Evolutionary conservation across 2,329 filamentous ascomycete species (phyloP).

Genomic region (Rhytidhysteron rufulum): DNA sequence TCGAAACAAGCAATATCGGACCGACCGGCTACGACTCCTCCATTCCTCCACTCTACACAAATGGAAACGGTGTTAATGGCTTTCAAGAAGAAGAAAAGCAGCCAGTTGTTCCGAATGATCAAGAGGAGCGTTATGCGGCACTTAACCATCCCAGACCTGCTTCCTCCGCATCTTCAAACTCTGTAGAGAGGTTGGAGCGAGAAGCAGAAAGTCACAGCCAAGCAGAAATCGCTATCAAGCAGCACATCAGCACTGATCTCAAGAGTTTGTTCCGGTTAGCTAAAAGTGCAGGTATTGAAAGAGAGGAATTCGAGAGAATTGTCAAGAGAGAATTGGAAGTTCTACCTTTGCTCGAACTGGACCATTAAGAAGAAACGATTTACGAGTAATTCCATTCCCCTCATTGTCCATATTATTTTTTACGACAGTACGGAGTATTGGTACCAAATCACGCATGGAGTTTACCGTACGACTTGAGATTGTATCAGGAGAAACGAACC

Average conservation of each 20-base stretch:
- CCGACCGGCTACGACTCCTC: slow-evolving; percentile 31
- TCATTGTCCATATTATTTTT: no score
- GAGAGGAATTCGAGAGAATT: slow-evolving; percentile 70
- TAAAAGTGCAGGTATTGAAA: slow-evolving; percentile 66
- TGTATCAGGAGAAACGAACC: no score
- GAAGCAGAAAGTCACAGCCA: slow-evolving; percentile 57
- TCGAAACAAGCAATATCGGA: slow-evolving; percentile 35
- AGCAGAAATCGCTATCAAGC: slow-evolving; percentile 69
- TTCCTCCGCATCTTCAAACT: slow-evolving; percentile 40
- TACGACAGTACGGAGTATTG: no score
- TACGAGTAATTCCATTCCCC: no score
- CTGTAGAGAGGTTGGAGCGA: slow-evolving; percentile 58
- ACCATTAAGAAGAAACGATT: slow-evolving; percentile 37
- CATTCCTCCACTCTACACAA: slow-evolving; percentile 12
- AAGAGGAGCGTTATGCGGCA: slow-evolving; percentile 17
- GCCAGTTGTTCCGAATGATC: slow-evolving; percentile 17
- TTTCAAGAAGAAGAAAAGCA: slow-evolving; percentile 14
- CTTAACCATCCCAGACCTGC: slow-evolving; percentile 32
- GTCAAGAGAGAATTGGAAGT: slow-evolving; percentile 69
- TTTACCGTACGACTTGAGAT: no score
- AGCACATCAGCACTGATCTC: slow-evolving; percentile 73
- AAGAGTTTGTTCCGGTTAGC: slow-evolving; percentile 73
- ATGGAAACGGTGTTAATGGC: slow-evolving; percentile 6
- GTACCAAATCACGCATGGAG: no score
- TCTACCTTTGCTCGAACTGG: slow-evolving; percentile 64